Conservation (phyloP, 2,329 filamentous ascomycete genomes). For the Cytospora piceae region DNA sequence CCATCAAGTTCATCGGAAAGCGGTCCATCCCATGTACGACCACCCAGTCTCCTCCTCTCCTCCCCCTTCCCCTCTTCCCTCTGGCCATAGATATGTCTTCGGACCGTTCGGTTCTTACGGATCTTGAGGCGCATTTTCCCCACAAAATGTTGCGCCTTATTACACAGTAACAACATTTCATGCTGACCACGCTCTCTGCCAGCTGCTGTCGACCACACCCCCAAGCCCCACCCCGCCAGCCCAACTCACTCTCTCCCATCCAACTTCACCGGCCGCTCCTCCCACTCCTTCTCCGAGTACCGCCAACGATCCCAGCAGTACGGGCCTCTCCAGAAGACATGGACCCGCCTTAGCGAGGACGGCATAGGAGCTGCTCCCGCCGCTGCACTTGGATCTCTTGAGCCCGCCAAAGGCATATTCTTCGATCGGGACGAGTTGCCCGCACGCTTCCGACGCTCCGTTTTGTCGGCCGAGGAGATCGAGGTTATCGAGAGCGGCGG, state of each 20-base stretch:
- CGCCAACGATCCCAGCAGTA: constrained; percentile 79
- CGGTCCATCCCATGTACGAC: constrained; percentile 60
- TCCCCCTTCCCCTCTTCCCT: constrained; percentile 10
- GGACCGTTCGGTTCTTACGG: neutral
- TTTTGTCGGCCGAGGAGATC: constrained; percentile 82
- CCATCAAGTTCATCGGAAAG: constrained; percentile 67
- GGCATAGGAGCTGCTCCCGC: constrained; percentile 68
- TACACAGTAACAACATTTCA: neutral
- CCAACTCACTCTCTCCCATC: constrained; percentile 66
- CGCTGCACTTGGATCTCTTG: constrained; percentile 71
- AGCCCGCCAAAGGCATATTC: constrained; percentile 72
- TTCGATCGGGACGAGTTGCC: constrained; percentile 93
- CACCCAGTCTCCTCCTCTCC: neutral
- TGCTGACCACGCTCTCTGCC: constrained; percentile 28
- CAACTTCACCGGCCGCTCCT: constrained; percentile 49
- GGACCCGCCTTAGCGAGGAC: constrained; percentile 37
- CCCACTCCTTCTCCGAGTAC: constrained; percentile 74
- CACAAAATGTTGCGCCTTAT: neutral
- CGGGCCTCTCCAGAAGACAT: constrained; percentile 69
- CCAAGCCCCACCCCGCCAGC: constrained; percentile 73
- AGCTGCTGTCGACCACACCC: constrained; percentile 75
- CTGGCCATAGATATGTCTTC: too few species aligned
- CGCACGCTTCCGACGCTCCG: constrained; percentile 74
- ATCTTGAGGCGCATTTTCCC: neutral
- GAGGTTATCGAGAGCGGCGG: constrained; percentile 95